These are phyloP conservation scores for Daldinia vernicosa DNA, from an alignment of 495 filamentous ascomycete genomes.

Conservation along the genomic window DNA sequence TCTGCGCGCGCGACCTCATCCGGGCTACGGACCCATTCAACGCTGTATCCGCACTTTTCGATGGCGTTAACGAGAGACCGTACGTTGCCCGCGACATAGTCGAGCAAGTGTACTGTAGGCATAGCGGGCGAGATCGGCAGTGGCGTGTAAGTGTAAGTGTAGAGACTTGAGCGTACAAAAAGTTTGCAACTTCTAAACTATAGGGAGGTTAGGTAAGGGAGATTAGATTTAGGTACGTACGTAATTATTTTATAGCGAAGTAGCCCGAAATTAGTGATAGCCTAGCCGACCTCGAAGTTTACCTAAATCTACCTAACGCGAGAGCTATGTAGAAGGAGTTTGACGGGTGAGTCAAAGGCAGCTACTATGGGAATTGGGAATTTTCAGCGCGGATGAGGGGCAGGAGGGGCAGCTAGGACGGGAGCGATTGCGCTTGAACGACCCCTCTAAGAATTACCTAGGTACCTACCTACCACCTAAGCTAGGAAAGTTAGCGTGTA, in stretches of 20 bases:
- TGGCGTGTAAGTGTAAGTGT: constrained; percentile 11
- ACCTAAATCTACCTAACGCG: too few relatives aligned
- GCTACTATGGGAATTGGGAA: constrained; percentile 25
- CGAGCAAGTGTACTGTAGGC: constrained; percentile 91
- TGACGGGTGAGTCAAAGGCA: constrained; percentile 25
- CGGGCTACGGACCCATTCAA: constrained; percentile 90
- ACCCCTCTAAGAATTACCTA: constrained; percentile 35
- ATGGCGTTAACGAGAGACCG: constrained; percentile 96
- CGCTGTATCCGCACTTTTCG: constrained; percentile 89
- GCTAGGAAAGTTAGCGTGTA: constrained; percentile 11
- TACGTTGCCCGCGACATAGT: constrained; percentile 83
- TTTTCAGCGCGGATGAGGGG: constrained; percentile 37
- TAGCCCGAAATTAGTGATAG: background rate
- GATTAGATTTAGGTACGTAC: background rate
- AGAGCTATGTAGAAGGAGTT: constrained; percentile 6
- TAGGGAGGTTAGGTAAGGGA: background rate
- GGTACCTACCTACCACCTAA: too few relatives aligned
- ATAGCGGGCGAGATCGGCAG: constrained; percentile 56
- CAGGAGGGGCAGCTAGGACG: constrained; percentile 20
- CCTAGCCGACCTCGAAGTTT: background rate
- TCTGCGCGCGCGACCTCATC: constrained; percentile 85
- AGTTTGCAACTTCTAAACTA: background rate
- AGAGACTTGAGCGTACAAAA: background rate
- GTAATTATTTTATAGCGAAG: background rate
- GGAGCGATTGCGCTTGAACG: constrained; percentile 7